These are phyloP conservation scores for Syzygium malaccense DNA, from an alignment of 441 rosid genomes.

Conservation along the genomic window DNA sequence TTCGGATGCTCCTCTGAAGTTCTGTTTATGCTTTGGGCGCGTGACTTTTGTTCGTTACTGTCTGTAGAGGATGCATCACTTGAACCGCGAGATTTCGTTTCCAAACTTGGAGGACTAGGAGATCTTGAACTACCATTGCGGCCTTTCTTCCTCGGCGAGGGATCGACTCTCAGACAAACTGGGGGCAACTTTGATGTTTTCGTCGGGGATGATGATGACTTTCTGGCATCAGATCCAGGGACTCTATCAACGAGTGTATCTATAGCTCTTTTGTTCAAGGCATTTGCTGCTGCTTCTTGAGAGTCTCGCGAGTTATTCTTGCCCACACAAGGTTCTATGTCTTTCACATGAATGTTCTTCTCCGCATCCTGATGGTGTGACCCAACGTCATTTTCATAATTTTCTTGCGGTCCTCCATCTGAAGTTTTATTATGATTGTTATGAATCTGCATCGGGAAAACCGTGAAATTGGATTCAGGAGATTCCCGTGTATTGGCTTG, in stretches of 20 bases:
- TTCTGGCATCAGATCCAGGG: conserved; percentile 1
- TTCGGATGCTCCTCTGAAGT: conserved; percentile 4
- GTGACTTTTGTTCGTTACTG: neutral
- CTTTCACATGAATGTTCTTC: conserved; percentile 27
- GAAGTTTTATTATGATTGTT: neutral
- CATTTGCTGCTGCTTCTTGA: neutral
- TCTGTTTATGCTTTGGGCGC: neutral
- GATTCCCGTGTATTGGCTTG: neutral
- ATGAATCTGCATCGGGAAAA: neutral
- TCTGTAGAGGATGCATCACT: neutral
- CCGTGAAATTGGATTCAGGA: neutral
- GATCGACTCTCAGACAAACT: conserved; percentile 71
- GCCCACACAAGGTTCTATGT: conserved; percentile 4
- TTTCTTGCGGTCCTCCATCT: neutral
- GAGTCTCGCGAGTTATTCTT: conserved; percentile 1
- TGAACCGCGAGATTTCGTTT: neutral
- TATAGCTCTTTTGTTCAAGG: neutral
- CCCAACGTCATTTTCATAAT: neutral
- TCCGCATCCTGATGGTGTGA: conserved; percentile 4
- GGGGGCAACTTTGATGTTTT: conserved; percentile 49
- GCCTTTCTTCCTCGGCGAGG: conserved; percentile 35
- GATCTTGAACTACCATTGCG: conserved; percentile 27
- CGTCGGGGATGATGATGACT: conserved; percentile 18
- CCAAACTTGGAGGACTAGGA: conserved; percentile 31
- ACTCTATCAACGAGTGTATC: neutral